Base-by-base conservation (phyloP, 176 grass and related monocot genomes). In the Ensete ventricosum region DNA sequence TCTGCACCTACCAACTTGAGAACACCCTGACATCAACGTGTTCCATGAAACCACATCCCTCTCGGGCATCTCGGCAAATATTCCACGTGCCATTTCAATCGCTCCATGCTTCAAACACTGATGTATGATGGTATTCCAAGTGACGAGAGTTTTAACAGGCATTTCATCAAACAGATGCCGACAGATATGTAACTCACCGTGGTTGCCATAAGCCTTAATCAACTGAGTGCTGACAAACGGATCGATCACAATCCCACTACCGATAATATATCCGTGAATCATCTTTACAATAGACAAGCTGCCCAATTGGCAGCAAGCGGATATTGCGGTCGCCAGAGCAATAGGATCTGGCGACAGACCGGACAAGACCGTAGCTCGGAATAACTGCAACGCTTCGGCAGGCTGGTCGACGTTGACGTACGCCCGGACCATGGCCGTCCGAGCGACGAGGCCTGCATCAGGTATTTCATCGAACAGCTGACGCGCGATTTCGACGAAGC, bases 101-200 rank as follows among this genome's bases (percentile, higher is more conserved):
- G 69, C 34, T 53, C 69, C 76, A 52, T 86, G 78, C 82, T 87
- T 92, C 59, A 55, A 81, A 87, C 90, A 97, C 78, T 88, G 88
- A 67, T 86, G 88, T 54, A 90, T 73, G 63, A 97, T 88, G 65
- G 90, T 77, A 19, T 97, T 97, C 85, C 83, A 90, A 16, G 79
- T 59, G 19, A 88, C 67, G 9, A 23, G 72, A 60, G 76, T 92
- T 79, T 64, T 92, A 3, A 1, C 27, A 0, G 70, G 82, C 85
- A 92, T 88, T 43, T 65, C 79, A 0, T 86, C 68, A 1, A 88
- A 88, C 59, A 81, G 11, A 67, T 23, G 71, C 58, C 73, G 74
- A 16, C 82, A 86, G 48, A 81, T 60, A 11, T 11, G 9, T 60
- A 92, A 43, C 66, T 89, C 78, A 14, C 76, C 60, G 2, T 79